These are phyloP conservation scores for Athelia psychrophila DNA, from an alignment of 1,284 basidiomycete species.

Conservation along the genomic window DNA sequence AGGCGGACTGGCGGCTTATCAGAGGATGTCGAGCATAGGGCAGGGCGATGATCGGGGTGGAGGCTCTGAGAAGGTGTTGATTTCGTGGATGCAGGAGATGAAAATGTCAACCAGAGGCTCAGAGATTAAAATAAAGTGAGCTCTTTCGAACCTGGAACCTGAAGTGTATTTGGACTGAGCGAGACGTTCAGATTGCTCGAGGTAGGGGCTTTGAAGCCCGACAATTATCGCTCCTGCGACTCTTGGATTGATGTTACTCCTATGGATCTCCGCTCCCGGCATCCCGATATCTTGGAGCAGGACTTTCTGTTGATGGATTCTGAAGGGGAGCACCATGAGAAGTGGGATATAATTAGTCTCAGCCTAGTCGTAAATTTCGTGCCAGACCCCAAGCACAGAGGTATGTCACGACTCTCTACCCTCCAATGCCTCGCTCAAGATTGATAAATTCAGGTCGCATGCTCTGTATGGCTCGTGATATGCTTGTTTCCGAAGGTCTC, in stretches of 20 bases:
- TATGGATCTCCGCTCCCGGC: conserved; percentile 80
- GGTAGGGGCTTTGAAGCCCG: conserved; percentile 80
- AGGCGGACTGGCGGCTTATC: conserved; percentile 78
- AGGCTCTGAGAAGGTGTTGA: conserved; percentile 77
- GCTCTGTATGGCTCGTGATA: conserved; percentile 61
- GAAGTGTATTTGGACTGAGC: neutral
- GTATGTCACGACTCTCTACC: conserved; percentile 34
- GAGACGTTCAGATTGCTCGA: conserved; percentile 68
- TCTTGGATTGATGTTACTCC: conserved; percentile 73
- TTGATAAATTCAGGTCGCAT: conserved; percentile 56
- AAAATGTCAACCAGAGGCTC: conserved; percentile 29
- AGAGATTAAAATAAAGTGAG: conserved; percentile 39
- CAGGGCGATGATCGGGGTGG: conserved; percentile 81
- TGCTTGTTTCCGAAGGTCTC: conserved; percentile 53
- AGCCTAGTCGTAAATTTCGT: conserved; percentile 89
- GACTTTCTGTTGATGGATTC: conserved; percentile 71
- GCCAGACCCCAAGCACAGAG: conserved; percentile 71
- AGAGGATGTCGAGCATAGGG: conserved; percentile 77
- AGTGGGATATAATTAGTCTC: conserved; percentile 79
- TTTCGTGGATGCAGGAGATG: conserved; percentile 69
- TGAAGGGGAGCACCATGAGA: conserved; percentile 37
- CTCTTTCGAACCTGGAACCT: conserved; percentile 3
- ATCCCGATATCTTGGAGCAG: conserved; percentile 76
- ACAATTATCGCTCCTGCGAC: conserved; percentile 68
- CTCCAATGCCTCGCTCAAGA: neutral